Conservation (phyloP, 176 grass and related monocot species). For the Hyparrhenia diplandra region DNA sequence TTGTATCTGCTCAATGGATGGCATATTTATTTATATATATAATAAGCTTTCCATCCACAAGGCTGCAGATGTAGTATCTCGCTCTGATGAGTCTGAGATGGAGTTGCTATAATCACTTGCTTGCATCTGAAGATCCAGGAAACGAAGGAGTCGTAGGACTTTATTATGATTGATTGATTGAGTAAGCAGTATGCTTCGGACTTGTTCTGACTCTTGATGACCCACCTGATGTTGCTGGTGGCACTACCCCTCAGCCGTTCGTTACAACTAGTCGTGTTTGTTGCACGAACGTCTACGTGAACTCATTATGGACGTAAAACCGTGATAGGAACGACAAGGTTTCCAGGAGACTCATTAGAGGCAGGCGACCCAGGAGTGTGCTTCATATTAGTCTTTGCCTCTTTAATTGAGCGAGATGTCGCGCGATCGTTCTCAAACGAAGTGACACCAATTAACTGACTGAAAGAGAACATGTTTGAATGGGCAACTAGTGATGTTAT, state of each 20-base stretch:
- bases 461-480: too few species aligned
- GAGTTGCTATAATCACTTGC: background rate
- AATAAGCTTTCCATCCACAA: background rate
- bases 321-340: background rate
- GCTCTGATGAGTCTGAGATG: background rate
- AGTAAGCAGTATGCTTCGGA: background rate
- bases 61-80: background rate
- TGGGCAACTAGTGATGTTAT: too few species aligned
- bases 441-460: too few species aligned
- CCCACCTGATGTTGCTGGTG: background rate
- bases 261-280: background rate
- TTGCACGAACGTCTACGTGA: background rate
- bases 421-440: background rate
- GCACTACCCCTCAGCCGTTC: too few species aligned
- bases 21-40: background rate
- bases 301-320: background rate
- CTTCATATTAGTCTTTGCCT: background rate
- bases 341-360: background rate
- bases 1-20: background rate
- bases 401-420: background rate
- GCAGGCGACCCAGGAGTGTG: background rate
- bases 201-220: background rate
- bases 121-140: background rate
- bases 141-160: background rate
- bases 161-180: background rate